phyloP scores from a whole-genome alignment of 2,329 filamentous ascomycete genomes.

The Trichophyton simii region DNA sequence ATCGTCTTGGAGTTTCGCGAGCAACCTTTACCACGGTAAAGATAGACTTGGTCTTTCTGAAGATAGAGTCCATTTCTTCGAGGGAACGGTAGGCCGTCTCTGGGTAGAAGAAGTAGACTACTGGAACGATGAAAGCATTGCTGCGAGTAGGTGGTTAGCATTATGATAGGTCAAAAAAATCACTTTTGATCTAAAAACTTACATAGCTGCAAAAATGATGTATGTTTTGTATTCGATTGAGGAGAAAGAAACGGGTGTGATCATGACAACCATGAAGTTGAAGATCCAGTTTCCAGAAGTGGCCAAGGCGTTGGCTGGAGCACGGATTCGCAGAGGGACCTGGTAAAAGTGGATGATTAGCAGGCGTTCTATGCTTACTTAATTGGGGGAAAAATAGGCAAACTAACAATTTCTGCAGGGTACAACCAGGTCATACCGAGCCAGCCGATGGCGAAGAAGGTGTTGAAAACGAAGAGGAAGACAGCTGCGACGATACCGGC shows the following conservation, averaged over 20 bases:
- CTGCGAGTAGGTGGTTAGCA: conserved; percentile 17
- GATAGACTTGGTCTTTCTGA: conserved; percentile 41
- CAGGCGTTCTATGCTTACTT: background rate
- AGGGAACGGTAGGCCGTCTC: conserved; percentile 48
- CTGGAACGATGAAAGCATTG: conserved; percentile 44
- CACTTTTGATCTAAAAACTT: conserved; percentile 13
- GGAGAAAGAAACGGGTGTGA: conserved; percentile 48
- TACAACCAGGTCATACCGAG: conserved; percentile 52
- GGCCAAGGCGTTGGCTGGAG: conserved; percentile 51
- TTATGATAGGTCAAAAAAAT: too few relatives aligned
- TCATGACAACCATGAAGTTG: conserved; percentile 56
- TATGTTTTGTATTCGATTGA: conserved; percentile 46
- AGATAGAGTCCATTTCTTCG: conserved; percentile 59
- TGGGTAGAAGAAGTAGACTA: conserved; percentile 50
- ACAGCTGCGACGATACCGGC: conserved; percentile 35
- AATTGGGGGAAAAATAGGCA: background rate
- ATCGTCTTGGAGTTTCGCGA: conserved; percentile 41
- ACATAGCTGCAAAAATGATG: conserved; percentile 45
- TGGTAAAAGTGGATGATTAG: conserved; percentile 7
- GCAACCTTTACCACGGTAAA: conserved; percentile 41
- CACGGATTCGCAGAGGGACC: conserved; percentile 30
- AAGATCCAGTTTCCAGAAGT: conserved; percentile 50
- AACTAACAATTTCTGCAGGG: conserved; percentile 46
- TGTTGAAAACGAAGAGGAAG: conserved; percentile 52
- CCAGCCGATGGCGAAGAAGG: conserved; percentile 49